Conservation (phyloP, 2,329 filamentous ascomycete species). For the Pseudofabraea citricarpa region DNA sequence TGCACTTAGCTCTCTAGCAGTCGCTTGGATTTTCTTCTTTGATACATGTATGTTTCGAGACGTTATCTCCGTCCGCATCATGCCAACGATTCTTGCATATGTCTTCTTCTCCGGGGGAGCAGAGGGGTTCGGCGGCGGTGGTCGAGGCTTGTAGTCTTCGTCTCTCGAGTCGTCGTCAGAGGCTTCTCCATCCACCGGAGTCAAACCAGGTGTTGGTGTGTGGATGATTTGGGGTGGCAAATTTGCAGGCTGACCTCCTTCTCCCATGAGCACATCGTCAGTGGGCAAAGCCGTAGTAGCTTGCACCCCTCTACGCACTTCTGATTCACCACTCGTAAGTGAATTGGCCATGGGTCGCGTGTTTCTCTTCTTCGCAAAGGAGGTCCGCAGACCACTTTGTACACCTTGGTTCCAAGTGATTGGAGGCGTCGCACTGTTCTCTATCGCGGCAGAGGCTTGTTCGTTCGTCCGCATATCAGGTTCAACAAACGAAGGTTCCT, state of each 20-base stretch:
- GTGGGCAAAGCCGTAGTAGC: background rate
- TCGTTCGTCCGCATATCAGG: constrained; percentile 11
- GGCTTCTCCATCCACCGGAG: too few species aligned
- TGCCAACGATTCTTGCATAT: background rate
- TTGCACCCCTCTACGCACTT: background rate
- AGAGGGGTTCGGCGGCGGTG: too few species aligned
- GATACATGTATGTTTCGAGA: background rate
- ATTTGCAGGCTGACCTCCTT: too few species aligned
- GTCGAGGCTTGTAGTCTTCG: too few species aligned
- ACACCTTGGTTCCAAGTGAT: constrained; percentile 40
- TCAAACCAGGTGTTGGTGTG: too few species aligned
- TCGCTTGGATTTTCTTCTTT: background rate
- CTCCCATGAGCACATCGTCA: too few species aligned
- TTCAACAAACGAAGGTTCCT: constrained; percentile 14
- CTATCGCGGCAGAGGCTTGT: background rate
- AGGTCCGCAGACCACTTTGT: constrained; percentile 35
- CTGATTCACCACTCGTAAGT: background rate
- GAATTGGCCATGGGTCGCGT: background rate
- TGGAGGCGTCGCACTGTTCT: constrained; percentile 15
- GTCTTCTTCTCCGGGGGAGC: too few species aligned
- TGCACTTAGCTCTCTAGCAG: background rate
- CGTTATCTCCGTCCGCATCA: background rate
- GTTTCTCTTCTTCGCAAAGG: constrained; percentile 25
- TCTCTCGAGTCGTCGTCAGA: too few species aligned
- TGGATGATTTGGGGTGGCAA: too few species aligned